Conservation (phyloP, 164 flowering plant genomes). For the Annona squamosa region DNA sequence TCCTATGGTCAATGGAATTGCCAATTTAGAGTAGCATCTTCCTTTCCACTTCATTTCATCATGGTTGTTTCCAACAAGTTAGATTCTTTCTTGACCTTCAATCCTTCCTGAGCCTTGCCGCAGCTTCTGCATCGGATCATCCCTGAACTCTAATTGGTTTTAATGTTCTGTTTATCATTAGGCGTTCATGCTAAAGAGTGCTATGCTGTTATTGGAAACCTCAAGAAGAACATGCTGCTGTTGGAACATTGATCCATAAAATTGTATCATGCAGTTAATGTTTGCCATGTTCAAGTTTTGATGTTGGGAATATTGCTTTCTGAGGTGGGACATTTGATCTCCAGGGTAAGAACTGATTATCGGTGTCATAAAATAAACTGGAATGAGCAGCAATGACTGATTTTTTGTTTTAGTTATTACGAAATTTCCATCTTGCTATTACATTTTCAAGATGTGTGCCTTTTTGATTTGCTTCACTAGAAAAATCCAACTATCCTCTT, state of each 20-base stretch:
- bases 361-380: not conserved
- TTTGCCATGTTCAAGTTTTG: not conserved
- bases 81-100: not conserved
- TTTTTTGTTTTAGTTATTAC: not conserved
- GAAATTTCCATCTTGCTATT: not conserved
- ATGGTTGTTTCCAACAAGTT: not conserved
- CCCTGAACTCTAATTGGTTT: not conserved
- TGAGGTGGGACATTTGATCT: not conserved
- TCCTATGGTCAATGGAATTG: constrained; percentile 46
- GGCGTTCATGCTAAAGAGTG: not conserved
- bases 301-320: not conserved
- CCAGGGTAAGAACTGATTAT: not conserved
- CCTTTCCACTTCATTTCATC: not conserved
- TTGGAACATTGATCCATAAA: not conserved
- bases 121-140: not conserved
- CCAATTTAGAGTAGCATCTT: constrained; percentile 52
- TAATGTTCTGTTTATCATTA: not conserved
- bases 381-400: not conserved
- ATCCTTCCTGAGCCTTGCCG: not conserved
- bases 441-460: not conserved
- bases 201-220: not conserved
- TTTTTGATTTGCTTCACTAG: not conserved
- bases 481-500: not conserved
- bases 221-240: not conserved
- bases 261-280: not conserved